These are phyloP conservation scores for Suillus subalutaceus DNA, from an alignment of 768 basidiomycete genomes.

Conservation along the genomic window DNA sequence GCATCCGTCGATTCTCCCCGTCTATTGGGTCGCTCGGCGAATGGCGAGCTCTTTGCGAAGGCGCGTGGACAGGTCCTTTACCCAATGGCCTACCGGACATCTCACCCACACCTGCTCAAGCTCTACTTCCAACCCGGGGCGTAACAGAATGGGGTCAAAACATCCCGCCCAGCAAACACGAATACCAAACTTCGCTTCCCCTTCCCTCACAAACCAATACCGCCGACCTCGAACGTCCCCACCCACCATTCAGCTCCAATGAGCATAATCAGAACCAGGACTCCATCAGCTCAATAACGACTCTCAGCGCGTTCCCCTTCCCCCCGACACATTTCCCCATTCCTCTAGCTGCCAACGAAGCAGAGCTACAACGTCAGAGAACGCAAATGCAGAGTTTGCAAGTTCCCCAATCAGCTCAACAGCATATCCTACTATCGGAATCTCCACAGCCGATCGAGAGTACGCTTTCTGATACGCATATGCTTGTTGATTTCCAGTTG, in stretches of 20 bases:
- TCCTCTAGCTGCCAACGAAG: conserved; percentile 43
- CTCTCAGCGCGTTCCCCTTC: conserved; percentile 71
- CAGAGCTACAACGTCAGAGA: conserved; percentile 30
- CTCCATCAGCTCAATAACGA: conserved; percentile 55
- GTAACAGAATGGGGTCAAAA: conserved; percentile 37
- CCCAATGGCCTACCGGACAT: conserved; percentile 33
- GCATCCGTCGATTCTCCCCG: conserved; percentile 67
- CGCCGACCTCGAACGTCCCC: conserved; percentile 25
- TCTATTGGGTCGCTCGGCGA: conserved; percentile 71
- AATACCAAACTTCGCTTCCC: conserved; percentile 18
- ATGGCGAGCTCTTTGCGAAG: conserved; percentile 77
- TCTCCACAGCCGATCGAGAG: conserved; percentile 25
- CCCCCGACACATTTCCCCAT: conserved; percentile 76
- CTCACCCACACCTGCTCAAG: conserved; percentile 12
- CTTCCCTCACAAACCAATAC: conserved; percentile 2
- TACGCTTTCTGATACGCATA: conserved; percentile 9
- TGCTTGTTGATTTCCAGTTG: conserved; percentile 9
- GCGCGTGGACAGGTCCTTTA: conserved; percentile 60
- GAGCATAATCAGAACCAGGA: conserved; percentile 30
- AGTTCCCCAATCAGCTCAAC: conserved; percentile 7
- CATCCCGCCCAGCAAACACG: conserved; percentile 19
- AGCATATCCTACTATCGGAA: conserved; percentile 16
- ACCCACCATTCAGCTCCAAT: conserved; percentile 22
- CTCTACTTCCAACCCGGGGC: conserved; percentile 1
- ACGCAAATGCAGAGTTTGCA: conserved; percentile 26